These are phyloP conservation scores for Thuja plicata DNA, from an alignment of 83 land plant genomes.

Conservation along the genomic window DNA sequence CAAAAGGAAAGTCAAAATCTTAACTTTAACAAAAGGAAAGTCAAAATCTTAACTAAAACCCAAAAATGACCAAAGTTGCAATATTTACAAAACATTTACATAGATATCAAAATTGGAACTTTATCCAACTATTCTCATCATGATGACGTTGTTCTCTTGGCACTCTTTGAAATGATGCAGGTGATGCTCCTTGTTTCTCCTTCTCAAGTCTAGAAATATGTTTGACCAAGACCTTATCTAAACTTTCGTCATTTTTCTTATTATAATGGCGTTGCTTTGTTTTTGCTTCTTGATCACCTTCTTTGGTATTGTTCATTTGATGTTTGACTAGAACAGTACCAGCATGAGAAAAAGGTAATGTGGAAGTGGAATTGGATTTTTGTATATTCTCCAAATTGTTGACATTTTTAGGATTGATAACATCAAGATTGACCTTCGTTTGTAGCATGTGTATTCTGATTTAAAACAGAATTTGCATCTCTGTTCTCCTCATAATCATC, in stretches of 20 bases:
- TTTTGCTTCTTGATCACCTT: background rate
- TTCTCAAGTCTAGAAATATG: too few relatives aligned
- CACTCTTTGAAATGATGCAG: too few relatives aligned
- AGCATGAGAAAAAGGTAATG: background rate
- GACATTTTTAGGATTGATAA: background rate
- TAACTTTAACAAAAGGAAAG: too few relatives aligned
- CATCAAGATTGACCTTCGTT: background rate
- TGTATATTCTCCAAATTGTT: background rate
- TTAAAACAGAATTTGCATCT: background rate
- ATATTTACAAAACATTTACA: too few relatives aligned
- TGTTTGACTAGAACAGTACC: conserved; percentile 26
- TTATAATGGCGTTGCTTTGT: background rate
- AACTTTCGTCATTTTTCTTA: conserved; percentile 17
- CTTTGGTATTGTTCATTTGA: conserved; percentile 15
- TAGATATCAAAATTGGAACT: too few relatives aligned
- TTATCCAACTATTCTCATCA: too few relatives aligned
- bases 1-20: too few relatives aligned
- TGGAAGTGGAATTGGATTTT: background rate
- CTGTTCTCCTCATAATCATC: conserved; percentile 3
- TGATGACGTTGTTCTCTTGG: too few relatives aligned
- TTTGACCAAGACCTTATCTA: conserved; percentile 2
- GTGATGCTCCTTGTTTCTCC: background rate
- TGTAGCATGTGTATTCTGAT: background rate
- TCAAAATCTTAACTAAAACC: too few relatives aligned
- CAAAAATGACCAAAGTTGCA: too few relatives aligned